phyloP scores from a whole-genome alignment of 768 basidiomycete genomes.

The Boletus insuetus region DNA sequence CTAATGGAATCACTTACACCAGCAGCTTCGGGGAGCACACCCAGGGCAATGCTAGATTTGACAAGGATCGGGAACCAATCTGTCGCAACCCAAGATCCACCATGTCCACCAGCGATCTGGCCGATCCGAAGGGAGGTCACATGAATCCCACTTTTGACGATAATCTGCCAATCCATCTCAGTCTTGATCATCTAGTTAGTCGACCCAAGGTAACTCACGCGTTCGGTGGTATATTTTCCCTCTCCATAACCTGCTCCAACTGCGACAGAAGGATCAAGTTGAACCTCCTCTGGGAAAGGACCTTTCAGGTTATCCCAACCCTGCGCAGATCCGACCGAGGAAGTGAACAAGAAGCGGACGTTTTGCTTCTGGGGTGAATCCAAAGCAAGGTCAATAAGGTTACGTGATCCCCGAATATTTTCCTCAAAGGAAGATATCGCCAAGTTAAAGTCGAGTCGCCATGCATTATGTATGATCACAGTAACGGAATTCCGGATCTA shows the following conservation, averaged over 20 bases:
- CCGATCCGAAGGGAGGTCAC: conserved; percentile 42
- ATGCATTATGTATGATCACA: conserved; percentile 42
- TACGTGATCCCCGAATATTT: conserved; percentile 38
- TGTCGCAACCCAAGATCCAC: conserved; percentile 42
- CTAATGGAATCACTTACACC: conserved; percentile 30
- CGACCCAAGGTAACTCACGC: conserved; percentile 19
- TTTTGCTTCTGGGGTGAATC: conserved; percentile 24
- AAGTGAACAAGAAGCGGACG: conserved; percentile 40
- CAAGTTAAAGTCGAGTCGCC: conserved; percentile 45
- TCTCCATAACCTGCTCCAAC: conserved; percentile 45
- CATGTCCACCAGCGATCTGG: conserved; percentile 41
- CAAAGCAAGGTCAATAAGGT: conserved; percentile 33
- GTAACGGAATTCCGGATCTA: conserved; percentile 36
- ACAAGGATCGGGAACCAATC: conserved; percentile 49
- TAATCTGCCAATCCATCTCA: conserved; percentile 25
- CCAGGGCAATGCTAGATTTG: conserved; percentile 31
- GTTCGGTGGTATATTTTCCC: conserved; percentile 43
- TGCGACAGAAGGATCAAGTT: conserved; percentile 33
- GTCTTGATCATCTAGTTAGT: not conserved
- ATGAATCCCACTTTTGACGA: conserved; percentile 38
- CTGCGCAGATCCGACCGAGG: conserved; percentile 37
- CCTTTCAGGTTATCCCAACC: conserved; percentile 29
- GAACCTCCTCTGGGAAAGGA: conserved; percentile 36
- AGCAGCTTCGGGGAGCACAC: conserved; percentile 26
- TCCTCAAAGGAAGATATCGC: conserved; percentile 42